These are phyloP conservation scores for Pyrus bretschneideri DNA, from an alignment of 306 rosid genomes.

Conservation along the genomic window DNA sequence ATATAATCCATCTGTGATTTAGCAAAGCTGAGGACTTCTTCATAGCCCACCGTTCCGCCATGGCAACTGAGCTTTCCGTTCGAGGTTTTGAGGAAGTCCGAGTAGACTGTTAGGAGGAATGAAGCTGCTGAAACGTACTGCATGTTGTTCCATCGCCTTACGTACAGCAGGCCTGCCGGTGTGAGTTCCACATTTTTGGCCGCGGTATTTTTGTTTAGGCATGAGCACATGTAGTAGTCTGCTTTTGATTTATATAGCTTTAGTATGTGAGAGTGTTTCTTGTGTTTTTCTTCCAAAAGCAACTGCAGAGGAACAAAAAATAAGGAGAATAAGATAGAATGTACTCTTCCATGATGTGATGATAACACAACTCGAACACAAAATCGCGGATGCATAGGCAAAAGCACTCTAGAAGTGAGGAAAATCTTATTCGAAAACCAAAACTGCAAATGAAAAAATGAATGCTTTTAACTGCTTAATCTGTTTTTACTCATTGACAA, in stretches of 20 bases:
- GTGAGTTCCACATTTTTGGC: conserved; percentile 59
- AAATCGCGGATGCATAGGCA: neutral
- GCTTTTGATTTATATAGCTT: conserved; percentile 70
- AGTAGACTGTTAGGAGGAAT: conserved; percentile 63
- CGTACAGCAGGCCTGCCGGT: conserved; percentile 67
- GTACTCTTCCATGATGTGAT: neutral
- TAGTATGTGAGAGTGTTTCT: conserved; percentile 35
- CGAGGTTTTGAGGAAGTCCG: conserved; percentile 54
- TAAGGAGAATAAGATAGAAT: neutral
- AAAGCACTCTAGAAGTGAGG: neutral
- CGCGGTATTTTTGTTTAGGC: conserved; percentile 71
- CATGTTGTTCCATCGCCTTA: conserved; percentile 97
- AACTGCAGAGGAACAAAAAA: conserved; percentile 29
- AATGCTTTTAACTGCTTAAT: too few species aligned
- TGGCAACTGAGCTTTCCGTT: conserved; percentile 52
- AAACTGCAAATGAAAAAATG: too few species aligned
- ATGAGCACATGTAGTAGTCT: conserved; percentile 72
- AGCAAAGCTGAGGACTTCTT: conserved; percentile 44
- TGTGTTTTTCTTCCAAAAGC: conserved; percentile 51
- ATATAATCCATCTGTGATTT: conserved; percentile 83
- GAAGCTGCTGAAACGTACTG: conserved; percentile 89
- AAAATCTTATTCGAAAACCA: too few species aligned
- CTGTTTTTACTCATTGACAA: too few species aligned
- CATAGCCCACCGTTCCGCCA: conserved; percentile 25
- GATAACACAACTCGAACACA: neutral